phyloP scores from a whole-genome alignment of 163 green algal species.

The Scenedesmus sp. region DNA sequence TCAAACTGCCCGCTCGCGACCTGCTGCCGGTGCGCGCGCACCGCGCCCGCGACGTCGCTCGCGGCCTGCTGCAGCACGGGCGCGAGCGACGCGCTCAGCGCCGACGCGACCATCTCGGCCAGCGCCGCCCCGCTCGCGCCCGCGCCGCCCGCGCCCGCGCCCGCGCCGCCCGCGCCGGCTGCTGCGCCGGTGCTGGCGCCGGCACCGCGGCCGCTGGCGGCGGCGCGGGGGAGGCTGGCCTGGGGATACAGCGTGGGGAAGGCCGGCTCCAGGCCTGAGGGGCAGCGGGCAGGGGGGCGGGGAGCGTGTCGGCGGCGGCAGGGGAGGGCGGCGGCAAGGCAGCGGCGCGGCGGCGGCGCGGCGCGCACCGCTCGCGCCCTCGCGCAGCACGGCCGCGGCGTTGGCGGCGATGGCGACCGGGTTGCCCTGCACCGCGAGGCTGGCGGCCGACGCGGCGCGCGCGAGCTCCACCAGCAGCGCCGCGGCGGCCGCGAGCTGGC shows the following conservation, averaged over 20 bases:
- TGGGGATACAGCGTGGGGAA: slow-evolving; percentile 35
- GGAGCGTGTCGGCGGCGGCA: no score
- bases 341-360: no score
- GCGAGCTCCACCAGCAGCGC: slow-evolving; percentile 37
- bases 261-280: not conserved
- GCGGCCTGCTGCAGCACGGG: slow-evolving; percentile 26
- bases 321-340: no score
- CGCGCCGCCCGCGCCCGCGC: no score
- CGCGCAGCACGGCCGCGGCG: slow-evolving; percentile 17
- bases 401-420: not conserved
- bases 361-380: not conserved
- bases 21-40: not conserved
- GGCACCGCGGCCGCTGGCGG: no score
- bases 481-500: slow-evolving; percentile 25
- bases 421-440: slow-evolving; percentile 15
- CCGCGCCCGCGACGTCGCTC: slow-evolving; percentile 13
- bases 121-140: not conserved
- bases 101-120: slow-evolving; percentile 39
- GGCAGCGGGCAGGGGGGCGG: no score
- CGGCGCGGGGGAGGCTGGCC: no score
- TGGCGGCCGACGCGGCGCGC: slow-evolving; percentile 8
- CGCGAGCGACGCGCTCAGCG: slow-evolving; percentile 17
- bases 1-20: slow-evolving; percentile 27
- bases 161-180: no score
- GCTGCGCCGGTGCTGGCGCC: no score